phyloP scores from a whole-genome alignment of 441 rosid genomes.

The Metrosideros polymorpha region DNA sequence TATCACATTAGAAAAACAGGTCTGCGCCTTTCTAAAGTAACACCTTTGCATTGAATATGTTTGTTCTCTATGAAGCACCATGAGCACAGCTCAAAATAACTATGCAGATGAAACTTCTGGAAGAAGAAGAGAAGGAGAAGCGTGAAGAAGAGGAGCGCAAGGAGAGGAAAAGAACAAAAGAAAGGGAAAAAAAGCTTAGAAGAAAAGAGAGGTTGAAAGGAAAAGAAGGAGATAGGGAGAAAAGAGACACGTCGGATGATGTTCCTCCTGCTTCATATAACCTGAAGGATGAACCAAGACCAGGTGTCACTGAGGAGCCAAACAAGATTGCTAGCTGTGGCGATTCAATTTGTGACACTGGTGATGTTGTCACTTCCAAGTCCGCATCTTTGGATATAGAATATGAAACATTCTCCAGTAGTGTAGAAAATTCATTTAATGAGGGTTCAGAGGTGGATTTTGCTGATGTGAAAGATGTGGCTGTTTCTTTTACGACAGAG shows the following conservation, averaged over 20 bases:
- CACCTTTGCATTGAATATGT: neutral
- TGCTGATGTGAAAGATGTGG: constrained; percentile 39
- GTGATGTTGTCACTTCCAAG: constrained; percentile 37
- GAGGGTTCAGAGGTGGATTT: constrained; percentile 45
- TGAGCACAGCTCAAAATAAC: neutral
- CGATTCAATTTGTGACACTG: constrained; percentile 37
- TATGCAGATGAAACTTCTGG: constrained; percentile 74
- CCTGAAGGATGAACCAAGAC: constrained; percentile 39
- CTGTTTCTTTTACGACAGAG: constrained; percentile 34
- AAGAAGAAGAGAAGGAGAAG: constrained; percentile 97
- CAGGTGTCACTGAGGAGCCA: constrained; percentile 35
- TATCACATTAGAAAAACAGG: constrained; percentile 91
- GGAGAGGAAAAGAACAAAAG: constrained; percentile 56
- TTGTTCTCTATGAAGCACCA: neutral
- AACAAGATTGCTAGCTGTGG: constrained; percentile 22
- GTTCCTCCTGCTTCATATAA: constrained; percentile 19
- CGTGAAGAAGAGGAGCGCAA: constrained; percentile 92
- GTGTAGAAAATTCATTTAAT: constrained; percentile 27
- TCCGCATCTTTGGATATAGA: constrained; percentile 43
- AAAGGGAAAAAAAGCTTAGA: constrained; percentile 36
- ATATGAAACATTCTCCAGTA: constrained; percentile 26
- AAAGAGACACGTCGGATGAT: constrained; percentile 22
- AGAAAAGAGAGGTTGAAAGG: constrained; percentile 83
- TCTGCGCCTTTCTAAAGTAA: constrained; percentile 9
- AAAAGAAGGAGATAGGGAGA: constrained; percentile 66